Evolutionary conservation across 2,329 filamentous ascomycete genomes (phyloP), one percentile per base, ranked within the genome.

Genomic region (Emydomyces testavorans): DNA sequence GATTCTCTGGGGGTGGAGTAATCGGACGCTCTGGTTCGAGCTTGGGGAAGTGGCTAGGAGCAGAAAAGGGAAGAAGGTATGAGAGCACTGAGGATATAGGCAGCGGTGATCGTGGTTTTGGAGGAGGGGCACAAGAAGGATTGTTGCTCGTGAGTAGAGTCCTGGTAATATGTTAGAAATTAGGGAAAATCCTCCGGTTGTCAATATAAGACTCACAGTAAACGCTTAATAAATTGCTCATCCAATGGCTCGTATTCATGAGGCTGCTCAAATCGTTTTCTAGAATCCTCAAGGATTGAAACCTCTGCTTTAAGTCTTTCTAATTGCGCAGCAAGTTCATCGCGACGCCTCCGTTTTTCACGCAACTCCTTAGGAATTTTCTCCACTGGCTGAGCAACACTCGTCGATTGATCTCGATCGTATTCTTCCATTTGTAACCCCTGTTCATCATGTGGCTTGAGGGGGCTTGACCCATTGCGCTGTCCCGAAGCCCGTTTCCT

Each of bases 1-100:
- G 74, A 57, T 89, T 84, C 1, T 82, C 84, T 6, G 74, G 67
- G 0, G 75, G 61, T 1, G 69, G 66, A n/a, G 63, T 65, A n/a
- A 42, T 15, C n/a, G 46, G 28, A 18, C 24, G 20, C 20, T 47
- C 26, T 2, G 39, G 32, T 26, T 38, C 32, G 1, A 28, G 23
- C n/a, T 32, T 35, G 2, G 52, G 52, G 24, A 47, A 48, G n/a
- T 46, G 26, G 37, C 39, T 52, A 36, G 58, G 64, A 16, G 57
- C 54, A 7, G 63, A 60, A 46, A 69, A 69, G 8, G 66, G 66
- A n/a, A 69, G 60, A 26, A 69, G 51, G n/a, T 62, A 60, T 7
- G 62, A 64, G n/a, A 69, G 58, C 5, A 63, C 50, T 4, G 62
- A 63, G n/a, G 57, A 69, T 49, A 66, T 54, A 21, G 63, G 54